Evolutionary conservation across 1,139 yeast species (phyloP), one percentile per base, ranked within the genome.

Genomic region (Candida labiduridarum): DNA sequence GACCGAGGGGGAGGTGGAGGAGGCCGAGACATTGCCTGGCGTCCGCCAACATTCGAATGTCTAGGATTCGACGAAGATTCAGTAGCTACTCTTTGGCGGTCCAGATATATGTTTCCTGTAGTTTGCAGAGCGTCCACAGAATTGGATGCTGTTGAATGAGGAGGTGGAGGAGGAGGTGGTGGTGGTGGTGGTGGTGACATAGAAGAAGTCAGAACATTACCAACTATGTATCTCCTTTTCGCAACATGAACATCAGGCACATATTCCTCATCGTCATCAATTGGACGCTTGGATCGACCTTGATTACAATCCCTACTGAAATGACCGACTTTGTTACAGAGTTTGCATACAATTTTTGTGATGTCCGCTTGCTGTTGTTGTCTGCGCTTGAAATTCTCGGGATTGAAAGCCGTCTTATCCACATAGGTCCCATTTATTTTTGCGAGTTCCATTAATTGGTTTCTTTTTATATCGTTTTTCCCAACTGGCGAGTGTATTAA

Each of bases 351-450:
- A 45, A 92, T 75, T 48, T 74, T 78, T 9, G 84, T 76, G 19
- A 85, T 78, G 62, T 80, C 80, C 72, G 59, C 75, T 15, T 68
- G 63, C 7, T 78, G 60, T 69, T 78, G 60, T 72, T 74, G 55
- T 44, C 66, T 56, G 48, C 75, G 64, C 63, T 54, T 71, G 60
- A 85, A 77, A 59, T 59, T 76, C 70, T 73, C 97, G 74, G 60
- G 89, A 76, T 66, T 86, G 73, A 66, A 84, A 71, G 72, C 91
- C 85, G 84, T 88, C 1, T 81, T 76, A 61, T 89, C 96, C 49
- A 98, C 79, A 46, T 91, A 76, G 0, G 99, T 95, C 69, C 99
- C 99, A 71, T 94, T 95, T 52, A 94, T 76, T 14, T 89, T 86
- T 0, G 99, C 99, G 59, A 95, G 76, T 61, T 94, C 97, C 55